Evolutionary conservation across 257 asterid genomes (phyloP).

Genomic region (Fraxinus anomala): DNA sequence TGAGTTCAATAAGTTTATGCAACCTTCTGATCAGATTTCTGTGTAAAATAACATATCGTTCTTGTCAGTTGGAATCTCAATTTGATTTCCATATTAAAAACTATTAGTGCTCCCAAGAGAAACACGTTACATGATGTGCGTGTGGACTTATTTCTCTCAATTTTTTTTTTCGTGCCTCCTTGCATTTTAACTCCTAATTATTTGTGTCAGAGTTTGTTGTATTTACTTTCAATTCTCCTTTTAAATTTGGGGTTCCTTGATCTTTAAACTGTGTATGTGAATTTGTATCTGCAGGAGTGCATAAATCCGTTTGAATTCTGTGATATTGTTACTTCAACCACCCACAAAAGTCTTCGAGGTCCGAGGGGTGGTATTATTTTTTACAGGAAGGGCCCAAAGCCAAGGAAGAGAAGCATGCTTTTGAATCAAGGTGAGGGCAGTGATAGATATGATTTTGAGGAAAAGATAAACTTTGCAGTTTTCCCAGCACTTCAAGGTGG

Average conservation of each 20-base stretch:
- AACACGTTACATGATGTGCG: background rate
- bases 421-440: slow-evolving; percentile 71
- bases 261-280: slow-evolving; percentile 20
- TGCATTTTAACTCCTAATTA: background rate
- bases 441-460: slow-evolving; percentile 90
- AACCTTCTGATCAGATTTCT: background rate
- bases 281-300: slow-evolving; percentile 62
- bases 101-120: background rate
- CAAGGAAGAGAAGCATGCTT: slow-evolving; percentile 65
- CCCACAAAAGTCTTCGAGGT: slow-evolving; percentile 96
- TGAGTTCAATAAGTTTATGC: background rate
- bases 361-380: slow-evolving; percentile 94
- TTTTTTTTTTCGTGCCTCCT: background rate
- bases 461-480: slow-evolving; percentile 87
- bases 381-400: slow-evolving; percentile 81
- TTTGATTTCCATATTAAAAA: background rate
- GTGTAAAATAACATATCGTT: background rate
- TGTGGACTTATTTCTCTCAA: background rate
- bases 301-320: slow-evolving; percentile 83
- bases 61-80: background rate
- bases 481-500: slow-evolving; percentile 96
- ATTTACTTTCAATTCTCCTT: background rate
- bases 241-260: slow-evolving; percentile 9
- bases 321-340: slow-evolving; percentile 90
- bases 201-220: background rate